phyloP scores from a whole-genome alignment of 371 early-diverging fungal species.

The Smittium culicis region DNA sequence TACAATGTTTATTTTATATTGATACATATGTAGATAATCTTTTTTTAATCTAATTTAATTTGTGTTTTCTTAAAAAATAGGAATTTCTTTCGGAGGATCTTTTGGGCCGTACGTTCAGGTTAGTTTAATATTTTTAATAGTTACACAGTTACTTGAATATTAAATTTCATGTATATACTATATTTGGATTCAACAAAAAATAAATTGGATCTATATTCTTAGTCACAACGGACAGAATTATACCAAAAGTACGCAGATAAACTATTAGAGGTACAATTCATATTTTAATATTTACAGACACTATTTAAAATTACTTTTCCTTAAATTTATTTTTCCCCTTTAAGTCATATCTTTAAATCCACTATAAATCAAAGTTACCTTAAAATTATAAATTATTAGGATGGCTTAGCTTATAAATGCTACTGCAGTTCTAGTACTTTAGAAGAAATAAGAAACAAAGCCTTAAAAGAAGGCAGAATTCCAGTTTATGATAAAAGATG shows the following conservation, averaged over 20 bases:
- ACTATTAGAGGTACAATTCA: not conserved
- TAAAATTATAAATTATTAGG: conserved; percentile 40
- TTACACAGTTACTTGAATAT: no score
- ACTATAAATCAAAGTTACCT: conserved; percentile 46
- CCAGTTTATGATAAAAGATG: conserved; percentile 76
- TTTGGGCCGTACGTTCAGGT: not conserved
- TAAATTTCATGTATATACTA: no score
- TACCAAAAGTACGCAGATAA: not conserved
- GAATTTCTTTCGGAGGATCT: no score
- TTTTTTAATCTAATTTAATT: no score
- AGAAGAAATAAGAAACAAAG: conserved; percentile 39
- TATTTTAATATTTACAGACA: not conserved
- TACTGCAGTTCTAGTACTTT: conserved; percentile 70
- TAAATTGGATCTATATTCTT: conserved; percentile 52
- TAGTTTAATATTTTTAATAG: no score
- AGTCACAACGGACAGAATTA: conserved; percentile 56
- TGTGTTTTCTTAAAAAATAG: no score
- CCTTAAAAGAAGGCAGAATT: conserved; percentile 38
- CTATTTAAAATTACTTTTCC: not conserved
- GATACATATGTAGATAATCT: no score
- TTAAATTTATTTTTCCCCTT: not conserved
- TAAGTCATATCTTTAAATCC: not conserved
- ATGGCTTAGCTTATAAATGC: conserved; percentile 78
- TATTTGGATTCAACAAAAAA: no score
- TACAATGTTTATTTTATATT: no score